Percentiles rank a stretch among this genome's conserved stretches.
Conservation (phyloP, 164 flowering plant genomes). For the Aristolochia californica region DNA sequence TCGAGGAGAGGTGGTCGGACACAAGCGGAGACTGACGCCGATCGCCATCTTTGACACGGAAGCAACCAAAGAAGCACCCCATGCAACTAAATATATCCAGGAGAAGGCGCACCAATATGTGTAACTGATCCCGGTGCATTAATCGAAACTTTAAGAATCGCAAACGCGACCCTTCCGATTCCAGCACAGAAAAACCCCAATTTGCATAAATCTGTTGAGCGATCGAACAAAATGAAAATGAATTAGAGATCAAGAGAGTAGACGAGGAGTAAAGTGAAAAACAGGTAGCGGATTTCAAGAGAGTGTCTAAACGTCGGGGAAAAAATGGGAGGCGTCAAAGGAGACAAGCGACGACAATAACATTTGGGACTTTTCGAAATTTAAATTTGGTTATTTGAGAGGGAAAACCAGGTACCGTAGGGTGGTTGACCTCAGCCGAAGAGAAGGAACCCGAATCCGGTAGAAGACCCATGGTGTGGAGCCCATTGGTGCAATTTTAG, state of each 20-base stretch:
- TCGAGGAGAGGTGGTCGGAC: slow-evolving; percentile 19
- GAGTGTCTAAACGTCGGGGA: too few relatives aligned
- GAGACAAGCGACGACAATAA: too few relatives aligned
- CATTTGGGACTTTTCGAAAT: too few relatives aligned
- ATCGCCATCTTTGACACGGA: slow-evolving; percentile 35
- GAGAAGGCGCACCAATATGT: background rate
- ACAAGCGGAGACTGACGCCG: slow-evolving; percentile 17
- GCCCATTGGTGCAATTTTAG: too few relatives aligned
- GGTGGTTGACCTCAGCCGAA: too few relatives aligned
- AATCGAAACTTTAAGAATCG: background rate
- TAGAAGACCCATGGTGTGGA: too few relatives aligned
- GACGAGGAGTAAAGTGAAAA: background rate
- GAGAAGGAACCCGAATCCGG: too few relatives aligned
- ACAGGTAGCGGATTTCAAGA: too few relatives aligned
- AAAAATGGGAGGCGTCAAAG: too few relatives aligned
- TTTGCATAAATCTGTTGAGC: background rate
- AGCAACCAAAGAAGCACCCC: slow-evolving; percentile 65
- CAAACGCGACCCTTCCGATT: background rate
- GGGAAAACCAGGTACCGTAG: too few relatives aligned
- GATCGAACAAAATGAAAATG: background rate
- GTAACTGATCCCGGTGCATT: background rate
- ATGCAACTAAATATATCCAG: slow-evolving; percentile 14
- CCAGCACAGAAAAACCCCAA: background rate
- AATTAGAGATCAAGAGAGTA: background rate
- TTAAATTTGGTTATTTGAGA: too few relatives aligned